phyloP scores from a whole-genome alignment of 2,329 filamentous ascomycete genomes.

The Apiospora rasikravindrae region DNA sequence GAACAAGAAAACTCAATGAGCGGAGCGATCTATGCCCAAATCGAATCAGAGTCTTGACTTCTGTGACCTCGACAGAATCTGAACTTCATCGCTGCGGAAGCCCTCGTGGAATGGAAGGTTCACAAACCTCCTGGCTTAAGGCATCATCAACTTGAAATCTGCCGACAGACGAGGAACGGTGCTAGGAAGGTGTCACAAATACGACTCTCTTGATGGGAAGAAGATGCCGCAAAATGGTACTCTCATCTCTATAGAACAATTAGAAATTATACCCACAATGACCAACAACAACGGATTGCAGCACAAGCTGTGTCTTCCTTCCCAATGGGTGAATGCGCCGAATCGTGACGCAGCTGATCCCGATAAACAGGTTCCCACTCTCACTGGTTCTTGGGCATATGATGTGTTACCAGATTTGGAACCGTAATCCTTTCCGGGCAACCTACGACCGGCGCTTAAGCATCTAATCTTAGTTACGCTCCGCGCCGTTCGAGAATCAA shows the following conservation, averaged over 20 bases:
- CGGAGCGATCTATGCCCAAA: too few relatives aligned
- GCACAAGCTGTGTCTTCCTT: neutral
- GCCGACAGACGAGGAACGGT: neutral
- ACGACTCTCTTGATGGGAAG: neutral
- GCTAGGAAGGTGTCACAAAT: neutral
- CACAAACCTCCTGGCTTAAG: neutral
- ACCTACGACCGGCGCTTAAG: neutral
- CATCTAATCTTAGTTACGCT: conserved; percentile 9
- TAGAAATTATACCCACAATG: neutral
- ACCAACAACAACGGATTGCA: neutral
- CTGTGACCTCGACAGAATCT: neutral
- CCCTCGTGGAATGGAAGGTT: neutral
- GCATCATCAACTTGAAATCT: neutral
- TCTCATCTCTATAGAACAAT: neutral
- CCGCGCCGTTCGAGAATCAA: conserved; percentile 11
- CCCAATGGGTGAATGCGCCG: neutral
- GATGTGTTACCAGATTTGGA: neutral
- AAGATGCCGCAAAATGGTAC: neutral
- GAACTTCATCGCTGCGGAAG: neutral
- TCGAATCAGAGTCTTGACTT: neutral
- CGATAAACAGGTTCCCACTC: neutral
- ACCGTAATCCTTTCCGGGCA: neutral
- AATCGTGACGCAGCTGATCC: neutral
- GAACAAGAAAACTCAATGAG: conserved; percentile 47
- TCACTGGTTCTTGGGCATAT: neutral